Conservation (phyloP, 371 early-diverging fungal species). For the Basidiobolus heterosporus region DNA sequence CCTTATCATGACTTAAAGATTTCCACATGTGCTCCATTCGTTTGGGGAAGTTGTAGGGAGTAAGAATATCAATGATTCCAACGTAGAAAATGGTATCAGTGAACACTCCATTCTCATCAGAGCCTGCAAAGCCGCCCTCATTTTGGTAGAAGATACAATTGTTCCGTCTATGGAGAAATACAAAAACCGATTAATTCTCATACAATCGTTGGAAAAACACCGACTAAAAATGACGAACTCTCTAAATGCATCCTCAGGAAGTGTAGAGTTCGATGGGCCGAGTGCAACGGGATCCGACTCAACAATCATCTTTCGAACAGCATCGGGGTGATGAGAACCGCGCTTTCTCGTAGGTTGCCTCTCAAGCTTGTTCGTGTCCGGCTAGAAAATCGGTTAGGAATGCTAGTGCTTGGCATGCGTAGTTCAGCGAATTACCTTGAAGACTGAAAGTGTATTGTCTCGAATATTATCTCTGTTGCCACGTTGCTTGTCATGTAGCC, state of each 20-base stretch:
- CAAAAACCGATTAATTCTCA: too few relatives aligned
- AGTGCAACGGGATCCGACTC: slow-evolving; percentile 45
- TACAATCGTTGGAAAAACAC: too few relatives aligned
- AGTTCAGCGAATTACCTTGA: slow-evolving; percentile 26
- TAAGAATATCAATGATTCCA: slow-evolving; percentile 91
- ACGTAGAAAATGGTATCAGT: slow-evolving; percentile 67
- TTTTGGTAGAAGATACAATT: slow-evolving; percentile 73
- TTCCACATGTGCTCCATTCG: slow-evolving; percentile 75
- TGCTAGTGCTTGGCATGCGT: background rate
- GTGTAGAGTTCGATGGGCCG: slow-evolving; percentile 17
- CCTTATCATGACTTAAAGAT: slow-evolving; percentile 53
- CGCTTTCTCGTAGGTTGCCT: slow-evolving; percentile 14
- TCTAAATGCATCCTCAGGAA: slow-evolving; percentile 25
- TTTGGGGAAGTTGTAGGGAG: slow-evolving; percentile 73
- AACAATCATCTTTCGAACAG: slow-evolving; percentile 46
- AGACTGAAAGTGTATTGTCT: slow-evolving; percentile 67
- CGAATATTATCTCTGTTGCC: slow-evolving; percentile 78
- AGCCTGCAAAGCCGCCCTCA: slow-evolving; percentile 73
- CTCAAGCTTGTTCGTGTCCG: slow-evolving; percentile 26
- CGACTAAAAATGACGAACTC: background rate
- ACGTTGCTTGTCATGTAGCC: slow-evolving; percentile 63
- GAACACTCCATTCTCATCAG: slow-evolving; percentile 44
- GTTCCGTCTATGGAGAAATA: slow-evolving; percentile 21
- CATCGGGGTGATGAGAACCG: slow-evolving; percentile 10
- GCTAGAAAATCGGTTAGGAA: slow-evolving; percentile 11